A percentile compares a stretch with the other conserved stretches of the same genome.
Evolutionary conservation across 31 red algal genomes (phyloP).

Genomic region (Odonthalia washingtoniensis): DNA sequence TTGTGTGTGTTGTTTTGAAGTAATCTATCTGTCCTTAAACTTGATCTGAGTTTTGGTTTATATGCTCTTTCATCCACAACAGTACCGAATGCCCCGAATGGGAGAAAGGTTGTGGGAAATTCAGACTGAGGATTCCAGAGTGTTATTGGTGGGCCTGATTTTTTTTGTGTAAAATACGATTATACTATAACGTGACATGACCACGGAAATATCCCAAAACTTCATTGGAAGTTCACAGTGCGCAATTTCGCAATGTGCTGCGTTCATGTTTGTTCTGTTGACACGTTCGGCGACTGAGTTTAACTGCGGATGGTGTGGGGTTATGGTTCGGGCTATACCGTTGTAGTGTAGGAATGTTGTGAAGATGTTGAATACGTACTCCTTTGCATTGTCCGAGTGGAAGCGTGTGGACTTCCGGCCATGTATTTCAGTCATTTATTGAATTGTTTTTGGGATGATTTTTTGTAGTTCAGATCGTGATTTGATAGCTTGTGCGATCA

Average conservation of each 20-base stretch:
- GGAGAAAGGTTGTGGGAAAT: background rate
- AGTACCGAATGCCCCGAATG: too few relatives aligned
- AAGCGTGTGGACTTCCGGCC: background rate
- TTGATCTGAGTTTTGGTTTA: background rate
- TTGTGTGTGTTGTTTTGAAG: background rate
- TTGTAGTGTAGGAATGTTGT: background rate
- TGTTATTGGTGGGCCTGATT: background rate
- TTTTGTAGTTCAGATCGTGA: background rate
- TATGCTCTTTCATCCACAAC: background rate
- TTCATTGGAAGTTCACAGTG: background rate
- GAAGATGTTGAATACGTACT: slow-evolving; percentile 1
- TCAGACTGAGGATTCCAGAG: background rate
- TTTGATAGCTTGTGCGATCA: background rate
- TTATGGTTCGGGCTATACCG: background rate
- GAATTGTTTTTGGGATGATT: background rate
- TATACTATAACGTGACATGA: background rate
- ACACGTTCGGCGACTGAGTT: background rate
- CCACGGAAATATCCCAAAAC: background rate
- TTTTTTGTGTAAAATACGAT: background rate
- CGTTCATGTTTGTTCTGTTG: background rate
- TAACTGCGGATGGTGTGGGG: background rate
- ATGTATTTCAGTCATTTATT: background rate
- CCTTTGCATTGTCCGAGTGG: background rate
- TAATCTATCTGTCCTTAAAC: background rate
- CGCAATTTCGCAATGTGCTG: background rate